A percentile compares a stretch with the other conserved stretches of the same genome.
Evolutionary conservation across 257 asterid species (phyloP).

Genomic region (Linderniella brevidens): DNA sequence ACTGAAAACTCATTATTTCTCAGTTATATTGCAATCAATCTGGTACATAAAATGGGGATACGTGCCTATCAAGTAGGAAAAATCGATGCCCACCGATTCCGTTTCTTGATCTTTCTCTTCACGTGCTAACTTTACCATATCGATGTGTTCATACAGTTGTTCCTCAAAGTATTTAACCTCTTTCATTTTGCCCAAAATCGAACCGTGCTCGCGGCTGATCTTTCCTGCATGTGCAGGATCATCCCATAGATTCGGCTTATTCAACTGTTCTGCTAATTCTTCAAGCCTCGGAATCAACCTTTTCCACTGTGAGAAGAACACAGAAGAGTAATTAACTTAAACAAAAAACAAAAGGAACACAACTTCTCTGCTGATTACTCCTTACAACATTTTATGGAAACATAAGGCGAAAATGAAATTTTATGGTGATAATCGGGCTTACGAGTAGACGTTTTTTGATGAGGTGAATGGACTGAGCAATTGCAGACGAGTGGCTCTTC

Average conservation of each 20-base stretch:
- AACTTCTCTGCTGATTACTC: background rate
- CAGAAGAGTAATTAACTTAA: slow-evolving; percentile 1
- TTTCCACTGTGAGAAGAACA: slow-evolving; percentile 49
- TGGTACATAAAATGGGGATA: slow-evolving; percentile 14
- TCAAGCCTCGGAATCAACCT: slow-evolving; percentile 34
- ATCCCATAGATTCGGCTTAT: slow-evolving; percentile 74
- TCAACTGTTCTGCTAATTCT: slow-evolving; percentile 43
- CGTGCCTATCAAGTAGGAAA: slow-evolving; percentile 33
- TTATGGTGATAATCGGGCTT: background rate
- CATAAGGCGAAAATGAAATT: background rate
- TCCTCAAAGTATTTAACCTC: slow-evolving; percentile 62
- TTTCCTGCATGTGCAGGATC: slow-evolving; percentile 78
- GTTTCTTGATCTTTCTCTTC: slow-evolving; percentile 72
- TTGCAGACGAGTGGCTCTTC: slow-evolving; percentile 81
- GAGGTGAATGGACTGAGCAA: slow-evolving; percentile 76
- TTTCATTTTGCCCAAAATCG: slow-evolving; percentile 56
- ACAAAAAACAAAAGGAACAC: slow-evolving; percentile 2
- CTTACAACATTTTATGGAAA: background rate
- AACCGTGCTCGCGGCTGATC: slow-evolving; percentile 87
- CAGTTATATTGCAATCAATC: slow-evolving; percentile 8
- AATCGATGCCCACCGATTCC: slow-evolving; percentile 58
- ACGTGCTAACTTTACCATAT: slow-evolving; percentile 86
- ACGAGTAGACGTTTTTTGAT: slow-evolving; percentile 82
- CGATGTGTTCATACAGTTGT: slow-evolving; percentile 74
- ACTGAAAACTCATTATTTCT: slow-evolving; percentile 6